Percentiles rank a stretch among this genome's conserved stretches.
Conservation (phyloP, 1,139 yeast genomes). For the Suhomyces anneliseae region DNA sequence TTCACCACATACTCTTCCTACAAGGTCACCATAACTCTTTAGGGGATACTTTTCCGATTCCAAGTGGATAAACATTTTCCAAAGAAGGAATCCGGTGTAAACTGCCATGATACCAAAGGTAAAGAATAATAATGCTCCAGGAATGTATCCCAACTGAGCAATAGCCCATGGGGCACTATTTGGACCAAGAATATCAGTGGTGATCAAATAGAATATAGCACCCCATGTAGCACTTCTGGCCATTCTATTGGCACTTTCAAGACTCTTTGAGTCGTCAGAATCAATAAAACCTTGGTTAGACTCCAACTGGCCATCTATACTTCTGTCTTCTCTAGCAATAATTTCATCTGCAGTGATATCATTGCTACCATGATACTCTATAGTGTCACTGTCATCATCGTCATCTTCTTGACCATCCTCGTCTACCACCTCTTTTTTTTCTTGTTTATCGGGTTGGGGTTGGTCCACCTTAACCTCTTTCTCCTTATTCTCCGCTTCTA, state of each 20-base stretch:
- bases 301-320: neutral
- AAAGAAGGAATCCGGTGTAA: constrained; percentile 1
- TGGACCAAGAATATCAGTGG: constrained; percentile 5
- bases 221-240: constrained; percentile 3
- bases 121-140: constrained; percentile 1
- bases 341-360: no score
- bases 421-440: neutral
- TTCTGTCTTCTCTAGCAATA: neutral
- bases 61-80: neutral
- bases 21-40: constrained; percentile 3
- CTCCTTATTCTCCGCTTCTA: neutral
- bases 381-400: no score
- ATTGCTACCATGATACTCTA: no score
- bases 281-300: neutral
- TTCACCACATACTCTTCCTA: constrained; percentile 2
- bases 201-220: constrained; percentile 2
- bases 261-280: neutral
- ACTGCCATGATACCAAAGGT: constrained; percentile 1
- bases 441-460: neutral
- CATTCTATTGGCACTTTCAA: neutral
- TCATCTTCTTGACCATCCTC: no score
- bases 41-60: constrained; percentile 3
- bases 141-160: constrained; percentile 1
- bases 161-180: constrained; percentile 2
- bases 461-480: neutral